Conservation (phyloP, 495 filamentous ascomycete species). For the Aspergillus kassunensis region DNA sequence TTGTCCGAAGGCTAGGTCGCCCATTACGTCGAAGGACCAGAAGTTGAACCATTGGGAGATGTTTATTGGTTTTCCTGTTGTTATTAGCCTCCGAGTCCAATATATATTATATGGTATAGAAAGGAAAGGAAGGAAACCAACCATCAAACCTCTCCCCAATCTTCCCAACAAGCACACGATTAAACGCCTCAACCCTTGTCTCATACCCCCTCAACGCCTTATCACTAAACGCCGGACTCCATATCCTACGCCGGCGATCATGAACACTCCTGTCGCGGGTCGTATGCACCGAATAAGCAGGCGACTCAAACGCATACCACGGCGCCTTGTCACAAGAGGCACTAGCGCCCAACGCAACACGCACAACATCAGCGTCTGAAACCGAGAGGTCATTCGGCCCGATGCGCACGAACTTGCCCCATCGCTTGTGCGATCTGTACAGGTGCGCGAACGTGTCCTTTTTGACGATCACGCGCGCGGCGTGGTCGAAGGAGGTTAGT, state of each 20-base stretch:
- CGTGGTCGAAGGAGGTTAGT: neutral
- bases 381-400: conserved; percentile 19
- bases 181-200: conserved; percentile 20
- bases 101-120: no score
- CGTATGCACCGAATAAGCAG: conserved; percentile 31
- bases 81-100: no score
- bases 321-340: conserved; percentile 31
- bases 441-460: neutral
- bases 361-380: conserved; percentile 20
- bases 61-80: conserved; percentile 22
- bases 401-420: conserved; percentile 8
- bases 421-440: neutral
- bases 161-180: conserved; percentile 9
- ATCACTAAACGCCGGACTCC: conserved; percentile 33
- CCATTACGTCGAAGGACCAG: conserved; percentile 40
- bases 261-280: conserved; percentile 27
- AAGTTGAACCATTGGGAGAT: conserved; percentile 27
- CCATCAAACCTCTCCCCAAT: conserved; percentile 18
- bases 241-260: conserved; percentile 30
- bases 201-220: conserved; percentile 31
- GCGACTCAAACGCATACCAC: conserved; percentile 32
- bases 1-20: conserved; percentile 35
- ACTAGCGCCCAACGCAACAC: conserved; percentile 25
- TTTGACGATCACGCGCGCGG: neutral
- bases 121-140: conserved; percentile 8